Percentiles rank a stretch among this genome's conserved stretches.
Evolutionary conservation across 1,284 basidiomycete genomes (phyloP).

Genomic region (Cryptococcus sp.): DNA sequence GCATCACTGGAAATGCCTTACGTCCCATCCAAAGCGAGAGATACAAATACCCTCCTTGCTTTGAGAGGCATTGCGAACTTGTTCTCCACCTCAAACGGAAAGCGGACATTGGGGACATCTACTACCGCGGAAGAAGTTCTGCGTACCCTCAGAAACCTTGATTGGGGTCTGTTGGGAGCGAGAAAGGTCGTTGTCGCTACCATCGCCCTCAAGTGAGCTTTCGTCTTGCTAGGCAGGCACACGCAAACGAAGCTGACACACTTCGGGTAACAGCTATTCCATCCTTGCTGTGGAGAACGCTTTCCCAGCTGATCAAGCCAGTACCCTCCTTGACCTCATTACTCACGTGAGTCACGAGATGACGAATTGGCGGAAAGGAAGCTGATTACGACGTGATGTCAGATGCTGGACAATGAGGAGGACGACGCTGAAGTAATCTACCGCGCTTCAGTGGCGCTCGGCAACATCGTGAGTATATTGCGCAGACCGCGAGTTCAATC

Average conservation of each 20-base stretch:
- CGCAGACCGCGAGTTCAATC: not conserved
- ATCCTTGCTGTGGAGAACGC: slow-evolving; percentile 49
- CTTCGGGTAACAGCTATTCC: slow-evolving; percentile 50
- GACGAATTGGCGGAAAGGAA: not conserved
- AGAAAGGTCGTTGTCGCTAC: slow-evolving; percentile 44
- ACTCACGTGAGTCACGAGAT: slow-evolving; percentile 14
- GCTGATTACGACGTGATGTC: not conserved
- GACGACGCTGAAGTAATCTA: slow-evolving; percentile 82
- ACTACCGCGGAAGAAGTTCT: slow-evolving; percentile 61
- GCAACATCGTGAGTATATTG: slow-evolving; percentile 70
- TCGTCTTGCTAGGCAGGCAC: not conserved
- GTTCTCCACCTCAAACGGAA: slow-evolving; percentile 58
- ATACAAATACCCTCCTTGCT: slow-evolving; percentile 84
- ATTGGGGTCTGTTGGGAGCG: slow-evolving; percentile 34
- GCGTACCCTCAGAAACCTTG: slow-evolving; percentile 55
- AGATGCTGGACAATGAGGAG: slow-evolving; percentile 69
- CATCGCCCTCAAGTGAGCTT: slow-evolving; percentile 50
- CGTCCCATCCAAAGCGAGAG: slow-evolving; percentile 66
- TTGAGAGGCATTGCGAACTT: slow-evolving; percentile 80
- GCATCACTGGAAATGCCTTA: slow-evolving; percentile 65
- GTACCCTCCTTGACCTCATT: slow-evolving; percentile 28
- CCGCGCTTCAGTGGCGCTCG: slow-evolving; percentile 79
- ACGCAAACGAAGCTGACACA: slow-evolving; percentile 3
- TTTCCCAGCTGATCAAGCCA: slow-evolving; percentile 34
- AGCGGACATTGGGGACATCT: slow-evolving; percentile 57